Percentiles rank a stretch among this genome's conserved stretches.
phyloP scores from a whole-genome alignment of 2,329 filamentous ascomycete species.

The Nothophaeocryptopus gaeumannii region DNA sequence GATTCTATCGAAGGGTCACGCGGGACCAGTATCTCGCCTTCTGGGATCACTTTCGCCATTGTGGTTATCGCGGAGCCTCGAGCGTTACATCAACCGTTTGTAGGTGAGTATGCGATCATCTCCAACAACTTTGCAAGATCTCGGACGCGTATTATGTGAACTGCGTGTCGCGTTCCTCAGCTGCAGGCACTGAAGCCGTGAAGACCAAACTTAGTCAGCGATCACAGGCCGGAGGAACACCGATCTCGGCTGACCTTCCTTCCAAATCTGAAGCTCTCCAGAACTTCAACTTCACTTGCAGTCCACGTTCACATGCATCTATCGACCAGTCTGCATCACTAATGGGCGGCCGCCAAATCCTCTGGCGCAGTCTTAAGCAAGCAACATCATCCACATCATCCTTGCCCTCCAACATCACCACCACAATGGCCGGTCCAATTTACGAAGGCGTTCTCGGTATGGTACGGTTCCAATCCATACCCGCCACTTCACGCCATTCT shows the following conservation, averaged over 20 bases:
- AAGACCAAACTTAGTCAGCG: too few relatives aligned
- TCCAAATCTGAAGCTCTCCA: too few relatives aligned
- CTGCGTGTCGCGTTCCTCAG: too few relatives aligned
- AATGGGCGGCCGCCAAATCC: constrained; percentile 27
- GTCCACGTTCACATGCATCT: too few relatives aligned
- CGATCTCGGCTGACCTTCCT: too few relatives aligned
- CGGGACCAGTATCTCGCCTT: constrained; percentile 41
- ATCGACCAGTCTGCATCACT: not conserved
- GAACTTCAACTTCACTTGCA: too few relatives aligned
- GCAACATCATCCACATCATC: constrained; percentile 6
- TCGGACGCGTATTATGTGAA: too few relatives aligned
- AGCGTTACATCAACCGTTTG: constrained; percentile 1
- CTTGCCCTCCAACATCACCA: not conserved
- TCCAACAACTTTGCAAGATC: not conserved
- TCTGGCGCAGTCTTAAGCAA: constrained; percentile 25
- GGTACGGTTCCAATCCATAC: constrained; percentile 25
- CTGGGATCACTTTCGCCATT: constrained; percentile 27
- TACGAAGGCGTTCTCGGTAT: constrained; percentile 63
- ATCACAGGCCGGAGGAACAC: too few relatives aligned
- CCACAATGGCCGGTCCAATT: constrained; percentile 22
- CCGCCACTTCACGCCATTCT: constrained; percentile 8
- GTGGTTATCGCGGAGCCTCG: constrained; percentile 22
- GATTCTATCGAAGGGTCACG: constrained; percentile 38
- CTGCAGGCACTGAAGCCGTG: too few relatives aligned
- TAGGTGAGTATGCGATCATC: constrained; percentile 9